A percentile compares a stretch with the other conserved stretches of the same genome.
Conservation (phyloP, 1,284 basidiomycete species). For the Heimioporus retisporus region DNA sequence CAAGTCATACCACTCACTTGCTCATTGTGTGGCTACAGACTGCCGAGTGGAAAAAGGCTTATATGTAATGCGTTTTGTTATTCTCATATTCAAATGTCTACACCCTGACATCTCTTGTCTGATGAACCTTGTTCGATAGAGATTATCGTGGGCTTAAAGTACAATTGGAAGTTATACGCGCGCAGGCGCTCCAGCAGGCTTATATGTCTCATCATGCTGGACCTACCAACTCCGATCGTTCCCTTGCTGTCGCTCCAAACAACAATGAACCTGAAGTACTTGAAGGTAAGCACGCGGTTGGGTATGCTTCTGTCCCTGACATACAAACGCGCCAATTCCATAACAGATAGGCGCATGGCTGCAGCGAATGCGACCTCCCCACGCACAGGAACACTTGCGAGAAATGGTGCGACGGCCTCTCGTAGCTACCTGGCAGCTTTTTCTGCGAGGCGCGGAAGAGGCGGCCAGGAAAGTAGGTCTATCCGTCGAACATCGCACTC, state of each 20-base stretch:
- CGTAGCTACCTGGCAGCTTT: neutral
- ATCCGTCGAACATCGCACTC: neutral
- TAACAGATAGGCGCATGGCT: slow-evolving; percentile 6
- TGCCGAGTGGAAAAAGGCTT: slow-evolving; percentile 85
- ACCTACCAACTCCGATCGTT: slow-evolving; percentile 8
- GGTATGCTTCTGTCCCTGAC: neutral
- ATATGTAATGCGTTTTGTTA: slow-evolving; percentile 66
- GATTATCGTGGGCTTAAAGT: slow-evolving; percentile 84
- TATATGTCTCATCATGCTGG: slow-evolving; percentile 22
- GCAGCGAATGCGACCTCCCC: slow-evolving; percentile 10
- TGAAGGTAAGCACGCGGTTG: slow-evolving; percentile 7
- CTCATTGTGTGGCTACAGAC: slow-evolving; percentile 53
- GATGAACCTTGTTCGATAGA: slow-evolving; percentile 46
- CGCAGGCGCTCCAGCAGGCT: slow-evolving; percentile 29
- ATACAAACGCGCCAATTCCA: too few relatives aligned
- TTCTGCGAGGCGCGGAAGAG: neutral
- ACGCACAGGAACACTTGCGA: neutral
- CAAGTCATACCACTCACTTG: neutral
- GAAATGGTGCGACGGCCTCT: neutral
- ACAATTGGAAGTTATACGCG: slow-evolving; percentile 66
- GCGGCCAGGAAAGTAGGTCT: slow-evolving; percentile 23
- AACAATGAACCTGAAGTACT: slow-evolving; percentile 1
- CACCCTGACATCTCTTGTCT: slow-evolving; percentile 1
- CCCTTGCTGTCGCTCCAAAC: neutral
- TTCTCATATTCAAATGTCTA: neutral